Percentiles rank a stretch among this genome's conserved stretches.
Evolutionary conservation across 73 alveolate species (phyloP).

Genomic region (Effrenium voratum): DNA sequence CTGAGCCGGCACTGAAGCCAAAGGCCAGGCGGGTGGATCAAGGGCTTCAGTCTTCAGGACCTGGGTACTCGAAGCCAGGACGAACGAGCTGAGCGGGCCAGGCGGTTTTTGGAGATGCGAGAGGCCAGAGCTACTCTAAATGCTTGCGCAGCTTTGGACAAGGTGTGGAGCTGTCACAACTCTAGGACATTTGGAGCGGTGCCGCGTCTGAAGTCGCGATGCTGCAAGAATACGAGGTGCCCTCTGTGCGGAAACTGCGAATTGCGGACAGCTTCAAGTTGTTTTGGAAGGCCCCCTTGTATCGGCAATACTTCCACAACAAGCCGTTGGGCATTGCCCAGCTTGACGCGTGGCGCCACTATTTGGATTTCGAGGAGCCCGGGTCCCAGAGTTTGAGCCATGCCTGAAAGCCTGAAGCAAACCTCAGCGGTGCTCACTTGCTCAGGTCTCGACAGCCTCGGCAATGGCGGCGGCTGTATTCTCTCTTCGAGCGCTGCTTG

Average conservation of each 20-base stretch:
- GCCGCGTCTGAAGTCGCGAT: constrained; percentile 15
- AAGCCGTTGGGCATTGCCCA: constrained; percentile 27
- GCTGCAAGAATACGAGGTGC: constrained; percentile 17
- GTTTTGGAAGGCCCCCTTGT: constrained; percentile 3
- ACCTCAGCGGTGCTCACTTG: not conserved
- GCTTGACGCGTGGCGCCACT: constrained; percentile 79
- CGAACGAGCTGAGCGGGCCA: constrained; percentile 34
- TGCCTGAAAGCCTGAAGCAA: not conserved
- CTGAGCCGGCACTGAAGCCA: too few relatives aligned
- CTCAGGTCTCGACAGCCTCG: constrained; percentile 78
- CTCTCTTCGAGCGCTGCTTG: constrained; percentile 65
- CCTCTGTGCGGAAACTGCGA: not conserved
- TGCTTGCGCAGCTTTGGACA: not conserved
- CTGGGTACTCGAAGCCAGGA: too few relatives aligned
- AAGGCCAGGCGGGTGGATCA: too few relatives aligned
- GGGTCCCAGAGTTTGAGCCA: not conserved
- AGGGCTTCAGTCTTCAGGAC: too few relatives aligned
- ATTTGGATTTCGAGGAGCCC: constrained; percentile 67
- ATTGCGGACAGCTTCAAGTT: not conserved
- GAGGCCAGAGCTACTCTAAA: not conserved
- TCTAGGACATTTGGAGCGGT: constrained; percentile 38
- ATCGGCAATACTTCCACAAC: constrained; percentile 88
- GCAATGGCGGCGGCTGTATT: constrained; percentile 53
- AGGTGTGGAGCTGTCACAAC: not conserved
- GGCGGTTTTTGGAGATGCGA: constrained; percentile 47